Evolutionary conservation across 371 early-diverging fungal species (phyloP), one percentile per base, ranked within the genome.

Genomic region (Mortierella sp.): DNA sequence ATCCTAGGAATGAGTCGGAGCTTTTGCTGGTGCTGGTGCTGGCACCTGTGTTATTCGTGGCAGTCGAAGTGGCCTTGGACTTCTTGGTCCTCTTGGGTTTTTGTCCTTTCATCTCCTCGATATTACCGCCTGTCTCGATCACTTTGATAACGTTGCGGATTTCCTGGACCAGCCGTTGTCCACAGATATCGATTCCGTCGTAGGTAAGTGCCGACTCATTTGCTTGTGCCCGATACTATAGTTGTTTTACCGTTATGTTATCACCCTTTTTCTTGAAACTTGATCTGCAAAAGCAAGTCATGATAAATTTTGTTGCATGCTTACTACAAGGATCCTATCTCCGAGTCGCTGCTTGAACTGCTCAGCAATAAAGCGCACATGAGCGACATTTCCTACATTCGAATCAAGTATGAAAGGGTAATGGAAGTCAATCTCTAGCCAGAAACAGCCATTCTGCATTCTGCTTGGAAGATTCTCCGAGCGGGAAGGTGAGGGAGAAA

Each of bases 181-280:
- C 72, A 56, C 65, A 71, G 44, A 71, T n/a, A 24, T 71, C 65
- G 24, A 71, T 52, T 1, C 72, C 72, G 42, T 71, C 72, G 21
- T 71, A 71, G 15, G 65, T 71, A 0, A 51, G 50, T 17, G 47
- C 50, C 14, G 60, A 56, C 50, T 72, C 65, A 51, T 72, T 72
- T 9, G 72, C 50, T 17, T 61, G 56, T 19, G 61, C 72, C 5
- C 65, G 56, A 28, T 72, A 72, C 72, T 72, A 65, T 19, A 19
- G 32, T 17, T 15, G 11, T 34, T 34, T 7, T 11, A 14, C 37
- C 37, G 14, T 11, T 34, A 34, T 34, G 37, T 14, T 4, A 51
- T 17, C 32, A 31, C n/a, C n/a, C n/a, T n/a, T n/a, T n/a, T n/a
- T n/a, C n/a, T n/a, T n/a, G n/a, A n/a, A n/a, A n/a, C n/a, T n/a